Percentiles rank a stretch among this genome's conserved stretches.
phyloP scores from a whole-genome alignment of 345 rosid genomes.

The Boechera stricta region DNA sequence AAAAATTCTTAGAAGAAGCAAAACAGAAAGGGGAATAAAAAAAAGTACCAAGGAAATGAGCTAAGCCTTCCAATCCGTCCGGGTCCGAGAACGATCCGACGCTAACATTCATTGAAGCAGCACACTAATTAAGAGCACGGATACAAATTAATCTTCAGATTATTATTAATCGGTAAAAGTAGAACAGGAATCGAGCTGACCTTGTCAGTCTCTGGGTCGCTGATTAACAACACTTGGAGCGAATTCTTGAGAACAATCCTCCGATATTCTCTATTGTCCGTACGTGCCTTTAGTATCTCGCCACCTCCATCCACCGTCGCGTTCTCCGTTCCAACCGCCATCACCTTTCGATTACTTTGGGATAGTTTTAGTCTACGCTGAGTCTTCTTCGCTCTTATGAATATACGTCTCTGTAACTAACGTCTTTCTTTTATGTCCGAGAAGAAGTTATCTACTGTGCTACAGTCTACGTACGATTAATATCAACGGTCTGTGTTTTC shows the following conservation, averaged over 20 bases:
- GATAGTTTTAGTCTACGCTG: not conserved
- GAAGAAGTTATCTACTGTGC: not conserved
- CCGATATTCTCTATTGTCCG: conserved; percentile 71
- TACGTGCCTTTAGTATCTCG: conserved; percentile 67
- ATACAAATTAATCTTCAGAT: not conserved
- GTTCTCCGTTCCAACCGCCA: conserved; percentile 48
- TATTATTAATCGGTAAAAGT: not conserved
- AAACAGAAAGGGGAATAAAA: too few species aligned
- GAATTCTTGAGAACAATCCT: conserved; percentile 69
- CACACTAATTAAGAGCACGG: conserved; percentile 58
- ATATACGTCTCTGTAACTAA: not conserved
- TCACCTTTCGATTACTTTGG: conserved; percentile 26
- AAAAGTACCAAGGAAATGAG: conserved; percentile 84
- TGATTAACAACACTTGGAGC: conserved; percentile 71
- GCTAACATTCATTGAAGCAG: conserved; percentile 84
- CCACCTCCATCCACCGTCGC: conserved; percentile 12
- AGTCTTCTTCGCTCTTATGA: not conserved
- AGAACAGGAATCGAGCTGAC: conserved; percentile 30
- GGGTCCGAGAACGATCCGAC: conserved; percentile 85
- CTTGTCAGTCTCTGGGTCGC: conserved; percentile 89
- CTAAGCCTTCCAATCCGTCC: conserved; percentile 83
- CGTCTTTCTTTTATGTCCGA: conserved; percentile 5
- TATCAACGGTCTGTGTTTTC: not conserved
- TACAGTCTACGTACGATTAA: not conserved
- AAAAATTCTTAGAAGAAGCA: too few species aligned